Percentiles rank a stretch among this genome's conserved stretches.
These are phyloP conservation scores for Aegilops longissima DNA, from an alignment of 176 grass and related monocot species.

Conservation along the genomic window DNA sequence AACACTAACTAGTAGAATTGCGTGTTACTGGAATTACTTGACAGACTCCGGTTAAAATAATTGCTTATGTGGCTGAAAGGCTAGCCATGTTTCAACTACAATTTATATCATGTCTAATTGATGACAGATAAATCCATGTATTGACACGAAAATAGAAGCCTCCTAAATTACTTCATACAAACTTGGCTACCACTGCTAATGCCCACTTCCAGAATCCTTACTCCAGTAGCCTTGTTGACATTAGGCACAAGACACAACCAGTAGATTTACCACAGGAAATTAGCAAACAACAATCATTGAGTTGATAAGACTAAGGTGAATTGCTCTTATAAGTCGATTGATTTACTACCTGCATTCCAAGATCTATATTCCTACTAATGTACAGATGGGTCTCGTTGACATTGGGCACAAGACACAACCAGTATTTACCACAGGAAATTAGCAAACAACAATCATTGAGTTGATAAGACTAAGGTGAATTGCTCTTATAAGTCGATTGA, in stretches of 20 bases:
- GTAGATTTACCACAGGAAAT: not conserved
- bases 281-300: not conserved
- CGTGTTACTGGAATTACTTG: not conserved
- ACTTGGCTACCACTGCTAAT: not conserved
- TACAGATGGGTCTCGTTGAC: not conserved
- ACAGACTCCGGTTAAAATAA: not conserved
- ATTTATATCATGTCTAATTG: not conserved
- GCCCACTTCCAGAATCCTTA: not conserved
- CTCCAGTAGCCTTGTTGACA: not conserved
- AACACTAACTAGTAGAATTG: not conserved
- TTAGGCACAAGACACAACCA: not conserved
- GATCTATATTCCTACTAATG: slow-evolving; percentile 37
- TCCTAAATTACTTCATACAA: slow-evolving; percentile 8
- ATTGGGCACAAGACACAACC: not conserved
- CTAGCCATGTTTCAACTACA: not conserved
- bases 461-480: not conserved
- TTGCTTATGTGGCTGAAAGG: not conserved
- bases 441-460: not conserved
- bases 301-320: not conserved
- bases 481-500: not conserved
- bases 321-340: not conserved
- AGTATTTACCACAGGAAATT: not conserved
- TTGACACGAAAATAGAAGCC: not conserved
- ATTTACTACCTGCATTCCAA: slow-evolving; percentile 85
- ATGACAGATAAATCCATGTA: slow-evolving; percentile 9